Evolutionary conservation across 768 basidiomycete species (phyloP).

Genomic region (Boletales sp.): DNA sequence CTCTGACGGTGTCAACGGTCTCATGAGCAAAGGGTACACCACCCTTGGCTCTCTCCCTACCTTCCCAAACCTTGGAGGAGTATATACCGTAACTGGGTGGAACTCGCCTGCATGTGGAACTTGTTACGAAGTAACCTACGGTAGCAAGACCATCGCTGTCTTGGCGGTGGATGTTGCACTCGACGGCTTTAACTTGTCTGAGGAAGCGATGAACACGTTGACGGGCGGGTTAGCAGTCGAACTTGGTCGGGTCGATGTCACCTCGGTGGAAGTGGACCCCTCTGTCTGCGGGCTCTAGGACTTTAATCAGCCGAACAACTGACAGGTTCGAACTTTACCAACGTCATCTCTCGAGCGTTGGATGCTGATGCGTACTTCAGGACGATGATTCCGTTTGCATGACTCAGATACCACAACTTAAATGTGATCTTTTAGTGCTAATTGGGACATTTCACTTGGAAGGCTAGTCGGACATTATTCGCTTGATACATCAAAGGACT

Average conservation of each 20-base stretch:
- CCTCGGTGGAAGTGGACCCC: slow-evolving; percentile 38
- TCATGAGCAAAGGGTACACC: slow-evolving; percentile 28
- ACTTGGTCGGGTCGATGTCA: slow-evolving; percentile 47
- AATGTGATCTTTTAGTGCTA: neutral
- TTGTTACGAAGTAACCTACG: slow-evolving; percentile 31
- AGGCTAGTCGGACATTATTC: neutral
- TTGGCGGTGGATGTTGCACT: slow-evolving; percentile 28
- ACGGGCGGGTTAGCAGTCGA: slow-evolving; percentile 45
- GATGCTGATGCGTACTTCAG: slow-evolving; percentile 2
- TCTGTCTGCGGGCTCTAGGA: slow-evolving; percentile 45
- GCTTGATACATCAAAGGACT: neutral
- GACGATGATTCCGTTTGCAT: neutral
- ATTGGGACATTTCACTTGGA: neutral
- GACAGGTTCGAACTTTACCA: neutral
- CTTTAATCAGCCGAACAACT: neutral
- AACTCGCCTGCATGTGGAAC: slow-evolving; percentile 31
- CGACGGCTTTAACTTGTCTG: slow-evolving; percentile 45
- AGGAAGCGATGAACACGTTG: slow-evolving; percentile 52
- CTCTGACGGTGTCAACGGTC: slow-evolving; percentile 31
- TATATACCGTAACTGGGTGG: slow-evolving; percentile 28
- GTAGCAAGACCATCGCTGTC: slow-evolving; percentile 11
- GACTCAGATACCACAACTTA: neutral
- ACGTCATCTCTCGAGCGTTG: neutral
- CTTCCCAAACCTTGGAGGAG: slow-evolving; percentile 34
- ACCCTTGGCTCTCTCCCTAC: slow-evolving; percentile 31